Evolutionary conservation across 768 basidiomycete genomes (phyloP), one percentile per base, ranked within the genome.

Genomic region (Lentinula boryana): DNA sequence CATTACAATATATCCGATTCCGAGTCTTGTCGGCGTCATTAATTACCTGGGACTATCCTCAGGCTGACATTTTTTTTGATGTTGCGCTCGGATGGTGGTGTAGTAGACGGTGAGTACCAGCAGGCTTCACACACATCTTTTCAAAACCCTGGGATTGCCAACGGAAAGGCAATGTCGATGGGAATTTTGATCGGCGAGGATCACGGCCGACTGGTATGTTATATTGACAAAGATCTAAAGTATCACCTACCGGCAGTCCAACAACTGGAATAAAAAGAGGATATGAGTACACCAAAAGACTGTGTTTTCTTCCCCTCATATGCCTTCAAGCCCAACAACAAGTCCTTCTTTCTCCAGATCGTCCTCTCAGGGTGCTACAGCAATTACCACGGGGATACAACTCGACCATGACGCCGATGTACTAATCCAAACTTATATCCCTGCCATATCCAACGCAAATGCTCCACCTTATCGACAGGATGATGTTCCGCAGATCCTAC

Each of bases 401-500:
- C 56, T 62, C 23, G 38, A 18, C 32, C 43, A 41, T 6, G 61
- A 62, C 38, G 55, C 56, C n/a, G 56, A 58, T 36, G 13, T 62
- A 5, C 61, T 62, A 6, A 62, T 62, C 35, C 56, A 33, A 4
- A 57, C 55, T 9, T 62, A 62, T 52, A 40, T 62, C n/a, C 61
- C 61, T 48, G 48, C 49, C 16, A 12, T 44, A 35, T 32, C 27
- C 6, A 6, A 36, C 8, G 13, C 15, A 15, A 35, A 61, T n/a
- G 16, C 18, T 5, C 43, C 49, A 13, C 49, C 48, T 8, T 60
- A 46, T 52, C 49, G 58, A 36, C 49, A 35, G 16, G 56, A 49
- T 15, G 61, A 43, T 13, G 12, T 41, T 23, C 56, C 43, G 9
- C 62, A 65, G 3, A 60, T 61, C 13, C 50, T 68, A 18, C 68